Evolutionary conservation across 768 basidiomycete genomes (phyloP).

Genomic region (Lactifluus hygrophoroides): DNA sequence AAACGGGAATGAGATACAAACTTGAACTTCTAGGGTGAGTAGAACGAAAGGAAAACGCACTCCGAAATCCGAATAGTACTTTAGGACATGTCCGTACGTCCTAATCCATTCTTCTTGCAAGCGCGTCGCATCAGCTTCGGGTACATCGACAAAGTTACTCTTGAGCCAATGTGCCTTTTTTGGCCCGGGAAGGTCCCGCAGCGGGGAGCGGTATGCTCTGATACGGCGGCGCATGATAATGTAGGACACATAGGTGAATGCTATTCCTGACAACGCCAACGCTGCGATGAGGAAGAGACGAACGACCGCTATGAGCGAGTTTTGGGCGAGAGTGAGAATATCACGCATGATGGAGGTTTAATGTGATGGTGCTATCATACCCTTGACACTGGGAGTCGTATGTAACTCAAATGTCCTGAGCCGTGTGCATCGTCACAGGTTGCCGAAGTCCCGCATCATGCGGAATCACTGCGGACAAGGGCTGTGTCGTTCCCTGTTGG

Average conservation of each 20-base stretch:
- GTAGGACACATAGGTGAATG: background rate
- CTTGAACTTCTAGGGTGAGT: no score
- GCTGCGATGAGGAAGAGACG: background rate
- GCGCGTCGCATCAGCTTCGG: conserved; percentile 1
- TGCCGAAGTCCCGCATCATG: no score
- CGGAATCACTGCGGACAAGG: no score
- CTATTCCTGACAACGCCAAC: background rate
- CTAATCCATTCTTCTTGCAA: conserved; percentile 15
- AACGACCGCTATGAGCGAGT: background rate
- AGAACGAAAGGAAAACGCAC: background rate
- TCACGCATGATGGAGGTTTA: background rate
- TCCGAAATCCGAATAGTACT: background rate
- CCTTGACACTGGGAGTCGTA: no score
- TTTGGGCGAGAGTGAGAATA: background rate
- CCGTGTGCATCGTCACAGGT: no score
- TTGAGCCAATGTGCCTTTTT: background rate
- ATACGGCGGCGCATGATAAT: background rate
- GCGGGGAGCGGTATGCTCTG: background rate
- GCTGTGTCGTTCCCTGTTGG: no score
- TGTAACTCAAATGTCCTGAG: no score
- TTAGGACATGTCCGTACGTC: conserved; percentile 10
- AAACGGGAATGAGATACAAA: background rate
- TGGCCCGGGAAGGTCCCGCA: conserved; percentile 7
- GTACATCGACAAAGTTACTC: conserved; percentile 1
- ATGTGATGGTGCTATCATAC: no score